Evolutionary conservation across 805 yeast species (phyloP).

Genomic region (Nakazawaea populi): DNA sequence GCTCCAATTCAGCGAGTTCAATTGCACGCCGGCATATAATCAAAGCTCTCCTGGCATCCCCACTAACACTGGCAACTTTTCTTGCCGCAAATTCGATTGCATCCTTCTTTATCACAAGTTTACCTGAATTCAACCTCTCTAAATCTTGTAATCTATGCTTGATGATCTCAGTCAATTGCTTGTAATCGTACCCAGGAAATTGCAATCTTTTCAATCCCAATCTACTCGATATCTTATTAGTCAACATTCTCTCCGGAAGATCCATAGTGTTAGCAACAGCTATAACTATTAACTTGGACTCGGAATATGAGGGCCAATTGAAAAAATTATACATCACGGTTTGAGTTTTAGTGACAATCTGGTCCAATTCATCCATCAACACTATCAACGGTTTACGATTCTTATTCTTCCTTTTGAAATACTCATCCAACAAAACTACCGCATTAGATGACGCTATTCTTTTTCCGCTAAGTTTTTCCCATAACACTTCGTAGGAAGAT

Average conservation of each 20-base stretch:
- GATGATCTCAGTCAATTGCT: constrained; percentile 72
- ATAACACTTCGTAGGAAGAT: constrained; percentile 74
- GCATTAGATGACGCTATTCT: constrained; percentile 60
- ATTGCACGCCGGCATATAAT: constrained; percentile 85
- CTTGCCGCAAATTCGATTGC: constrained; percentile 91
- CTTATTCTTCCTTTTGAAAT: constrained; percentile 41
- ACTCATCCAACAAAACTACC: constrained; percentile 60
- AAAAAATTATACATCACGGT: constrained; percentile 91
- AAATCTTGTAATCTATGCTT: constrained; percentile 56
- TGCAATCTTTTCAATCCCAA: constrained; percentile 82
- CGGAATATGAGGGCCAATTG: constrained; percentile 89
- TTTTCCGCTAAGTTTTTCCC: constrained; percentile 67
- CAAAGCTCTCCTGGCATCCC: constrained; percentile 93
- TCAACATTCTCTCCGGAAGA: constrained; percentile 80
- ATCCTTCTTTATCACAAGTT: constrained; percentile 48
- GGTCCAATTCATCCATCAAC: constrained; percentile 89
- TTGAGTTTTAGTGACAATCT: constrained; percentile 76
- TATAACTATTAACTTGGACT: constrained; percentile 76
- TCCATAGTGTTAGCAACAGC: constrained; percentile 99
- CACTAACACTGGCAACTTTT: constrained; percentile 93
- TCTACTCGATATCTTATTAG: constrained; percentile 87
- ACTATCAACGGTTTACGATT: constrained; percentile 60
- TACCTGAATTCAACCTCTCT: constrained; percentile 29
- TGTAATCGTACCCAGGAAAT: constrained; percentile 83
- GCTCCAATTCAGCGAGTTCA: constrained; percentile 74